These are phyloP conservation scores for Populus hybrid DNA, from an alignment of 441 rosid species.

Conservation along the genomic window DNA sequence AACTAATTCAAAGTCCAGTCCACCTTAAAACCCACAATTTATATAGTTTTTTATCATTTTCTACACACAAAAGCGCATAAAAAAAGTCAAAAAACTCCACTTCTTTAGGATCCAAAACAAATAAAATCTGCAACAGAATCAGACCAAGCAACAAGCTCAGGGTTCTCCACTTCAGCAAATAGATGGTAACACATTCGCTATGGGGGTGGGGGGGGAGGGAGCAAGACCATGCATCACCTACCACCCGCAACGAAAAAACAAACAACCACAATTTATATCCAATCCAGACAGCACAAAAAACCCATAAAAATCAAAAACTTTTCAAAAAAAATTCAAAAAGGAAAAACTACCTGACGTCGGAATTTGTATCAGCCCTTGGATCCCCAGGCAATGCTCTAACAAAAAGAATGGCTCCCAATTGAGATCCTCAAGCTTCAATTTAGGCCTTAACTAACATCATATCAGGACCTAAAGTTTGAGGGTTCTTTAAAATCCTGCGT, in stretches of 20 bases:
- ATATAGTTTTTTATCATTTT: too few species aligned
- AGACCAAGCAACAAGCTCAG: conserved; percentile 94
- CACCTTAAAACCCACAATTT: too few species aligned
- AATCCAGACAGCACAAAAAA: conserved; percentile 1
- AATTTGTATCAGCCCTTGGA: conserved; percentile 50
- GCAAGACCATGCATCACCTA: conserved; percentile 90
- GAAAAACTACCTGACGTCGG: conserved; percentile 69
- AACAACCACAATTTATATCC: neutral
- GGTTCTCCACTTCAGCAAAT: conserved; percentile 82
- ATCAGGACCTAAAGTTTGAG: conserved; percentile 42
- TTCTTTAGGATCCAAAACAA: conserved; percentile 87
- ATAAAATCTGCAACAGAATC: conserved; percentile 72
- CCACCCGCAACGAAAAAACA: neutral
- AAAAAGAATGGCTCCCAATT: conserved; percentile 92
- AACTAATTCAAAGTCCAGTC: too few species aligned
- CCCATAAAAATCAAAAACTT: conserved; percentile 10
- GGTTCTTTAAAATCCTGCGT: conserved; percentile 65
- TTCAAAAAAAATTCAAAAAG: neutral
- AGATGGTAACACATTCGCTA: conserved; percentile 80
- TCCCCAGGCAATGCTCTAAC: conserved; percentile 86
- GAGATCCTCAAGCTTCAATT: conserved; percentile 62
- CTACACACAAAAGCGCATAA: too few species aligned
- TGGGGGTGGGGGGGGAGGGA: too few species aligned
- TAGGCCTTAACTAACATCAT: conserved; percentile 10
- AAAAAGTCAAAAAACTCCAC: conserved; percentile 42